Evolutionary conservation across 129 eudicot species (phyloP), one percentile per base, ranked within the genome.

Genomic region (Glebionis coronaria): DNA sequence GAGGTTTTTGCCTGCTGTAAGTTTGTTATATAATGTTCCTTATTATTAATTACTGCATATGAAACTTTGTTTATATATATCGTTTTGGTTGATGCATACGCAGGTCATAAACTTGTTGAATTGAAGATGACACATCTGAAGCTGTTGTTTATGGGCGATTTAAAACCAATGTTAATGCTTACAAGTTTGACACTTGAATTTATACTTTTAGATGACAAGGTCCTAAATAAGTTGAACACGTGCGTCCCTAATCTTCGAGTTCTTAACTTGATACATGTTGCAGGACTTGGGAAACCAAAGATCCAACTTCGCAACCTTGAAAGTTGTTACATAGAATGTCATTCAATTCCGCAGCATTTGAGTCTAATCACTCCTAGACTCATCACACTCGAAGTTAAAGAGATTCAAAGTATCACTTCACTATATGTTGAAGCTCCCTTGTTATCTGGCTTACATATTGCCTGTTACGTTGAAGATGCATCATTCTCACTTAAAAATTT

Each of bases 131-230:
- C 77, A 80, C 78, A 83, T 12, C 87, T 87, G 5, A 79, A 85
- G 95, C 76, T 87, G 7, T 47, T 1, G 35, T 79, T 90, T 2
- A 76, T 87, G 18, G 87, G 81, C 60, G 81, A 85, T 52, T 60
- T 87, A 20, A 81, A 67, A 29, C 78, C 73, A 7, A 73, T 87
- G 90, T 76, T 78, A 9, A 81, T 53, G 31, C 83, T 87, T 63
- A 83, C 78, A 51, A 81, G 63, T 60, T 74, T 87, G 78, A 84
- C 95, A 0, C 87, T 87, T 14, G 95, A 87, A 74, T 81, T 67
- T 20, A 65, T 87, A 62, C 74, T 84, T 71, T 70, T 87, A 40
- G 90, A 87, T 18, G 95, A 87, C 15, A 87, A 87, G 66, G 27
- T 83, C 76, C 73, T 87, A 68, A 63, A 71, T 52, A 76, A 63